phyloP scores from a whole-genome alignment of 805 yeast species.

The Metschnikowia rubicola region DNA sequence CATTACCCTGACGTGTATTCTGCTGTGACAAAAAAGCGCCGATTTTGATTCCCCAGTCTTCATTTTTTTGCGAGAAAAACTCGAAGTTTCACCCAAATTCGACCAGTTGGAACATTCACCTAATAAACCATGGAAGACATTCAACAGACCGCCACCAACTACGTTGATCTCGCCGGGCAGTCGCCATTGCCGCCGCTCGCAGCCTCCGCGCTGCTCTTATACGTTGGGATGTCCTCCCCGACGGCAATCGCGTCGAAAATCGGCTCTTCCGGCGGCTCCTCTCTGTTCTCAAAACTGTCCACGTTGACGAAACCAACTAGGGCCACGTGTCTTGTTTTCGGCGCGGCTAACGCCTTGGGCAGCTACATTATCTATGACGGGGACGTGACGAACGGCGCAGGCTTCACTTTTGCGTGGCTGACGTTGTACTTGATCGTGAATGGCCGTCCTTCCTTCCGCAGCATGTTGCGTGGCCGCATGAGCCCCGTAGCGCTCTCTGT shows the following conservation, averaged over 20 bases:
- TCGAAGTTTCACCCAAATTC: background rate
- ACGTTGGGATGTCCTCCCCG: constrained; percentile 14
- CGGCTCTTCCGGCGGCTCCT: constrained; percentile 22
- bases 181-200: constrained; percentile 19
- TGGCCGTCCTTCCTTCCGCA: constrained; percentile 54
- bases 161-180: constrained; percentile 14
- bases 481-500: constrained; percentile 60
- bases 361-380: constrained; percentile 75
- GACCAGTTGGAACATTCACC: background rate
- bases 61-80: background rate
- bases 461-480: constrained; percentile 52
- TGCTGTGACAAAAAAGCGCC: no score
- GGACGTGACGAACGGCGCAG: constrained; percentile 75
- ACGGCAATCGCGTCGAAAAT: constrained; percentile 10
- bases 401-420: constrained; percentile 80
- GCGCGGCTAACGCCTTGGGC: constrained; percentile 60
- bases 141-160: constrained; percentile 9
- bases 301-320: constrained; percentile 32
- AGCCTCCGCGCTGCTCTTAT: constrained; percentile 12
- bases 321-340: constrained; percentile 51
- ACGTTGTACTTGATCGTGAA: constrained; percentile 68
- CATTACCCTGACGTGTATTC: no score
- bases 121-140: constrained; percentile 7
- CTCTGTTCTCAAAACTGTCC: constrained; percentile 18
- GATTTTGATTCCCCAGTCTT: no score